phyloP scores from a whole-genome alignment of 2,329 filamentous ascomycete species.

The Furcasterigmium furcatum region DNA sequence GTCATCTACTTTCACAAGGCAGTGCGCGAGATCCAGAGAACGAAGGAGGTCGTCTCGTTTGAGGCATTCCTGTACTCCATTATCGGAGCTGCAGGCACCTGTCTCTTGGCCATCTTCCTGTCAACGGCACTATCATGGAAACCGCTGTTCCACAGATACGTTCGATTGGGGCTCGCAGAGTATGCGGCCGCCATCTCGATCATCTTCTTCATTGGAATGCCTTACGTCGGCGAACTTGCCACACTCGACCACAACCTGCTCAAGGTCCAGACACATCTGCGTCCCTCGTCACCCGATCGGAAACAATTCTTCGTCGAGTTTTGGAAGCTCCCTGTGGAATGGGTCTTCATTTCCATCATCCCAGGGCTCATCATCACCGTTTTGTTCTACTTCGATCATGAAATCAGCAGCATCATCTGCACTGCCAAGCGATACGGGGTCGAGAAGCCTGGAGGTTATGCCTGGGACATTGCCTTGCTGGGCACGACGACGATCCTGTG shows the following conservation, averaged over 20 bases:
- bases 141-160: constrained; percentile 57
- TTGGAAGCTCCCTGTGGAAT: constrained; percentile 56
- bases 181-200: constrained; percentile 67
- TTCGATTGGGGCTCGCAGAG: constrained; percentile 58
- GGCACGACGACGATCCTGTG: constrained; percentile 62
- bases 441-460: constrained; percentile 59
- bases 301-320: constrained; percentile 58
- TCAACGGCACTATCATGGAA: constrained; percentile 60
- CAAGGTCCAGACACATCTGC: constrained; percentile 51
- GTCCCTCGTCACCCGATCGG: constrained; percentile 53
- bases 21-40: constrained; percentile 59
- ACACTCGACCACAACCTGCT: constrained; percentile 56
- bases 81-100: constrained; percentile 61
- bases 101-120: constrained; percentile 57
- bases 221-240: constrained; percentile 57
- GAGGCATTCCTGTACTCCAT: constrained; percentile 64
- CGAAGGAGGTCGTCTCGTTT: constrained; percentile 51
- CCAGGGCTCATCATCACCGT: constrained; percentile 62
- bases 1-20: constrained; percentile 69
- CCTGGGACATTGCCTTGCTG: constrained; percentile 61
- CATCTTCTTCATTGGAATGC: constrained; percentile 61
- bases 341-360: constrained; percentile 60
- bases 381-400: constrained; percentile 69
- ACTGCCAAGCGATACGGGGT: constrained; percentile 59
- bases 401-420: constrained; percentile 67